These are phyloP conservation scores for Asterella californica DNA, from an alignment of 225 moss, liverwort and hornwort species.

Conservation along the genomic window DNA sequence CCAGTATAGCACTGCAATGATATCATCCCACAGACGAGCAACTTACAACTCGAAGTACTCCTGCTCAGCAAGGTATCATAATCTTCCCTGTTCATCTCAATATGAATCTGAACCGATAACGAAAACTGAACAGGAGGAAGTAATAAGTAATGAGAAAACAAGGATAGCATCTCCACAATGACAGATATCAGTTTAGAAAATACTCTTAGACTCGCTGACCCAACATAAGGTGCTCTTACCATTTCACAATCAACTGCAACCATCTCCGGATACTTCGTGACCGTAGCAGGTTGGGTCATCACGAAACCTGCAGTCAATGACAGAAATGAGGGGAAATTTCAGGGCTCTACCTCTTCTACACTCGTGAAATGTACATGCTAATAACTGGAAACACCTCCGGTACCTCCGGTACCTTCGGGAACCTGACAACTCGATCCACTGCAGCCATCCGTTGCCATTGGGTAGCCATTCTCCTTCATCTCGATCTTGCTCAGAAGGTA, in stretches of 20 bases:
- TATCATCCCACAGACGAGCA: not conserved
- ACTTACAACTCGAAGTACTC: not conserved
- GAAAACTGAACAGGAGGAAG: not conserved
- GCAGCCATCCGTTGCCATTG: conserved; percentile 37
- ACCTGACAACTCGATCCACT: conserved; percentile 30
- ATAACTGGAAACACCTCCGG: not conserved
- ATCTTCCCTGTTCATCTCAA: not conserved
- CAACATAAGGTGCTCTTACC: conserved; percentile 31
- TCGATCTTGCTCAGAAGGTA: conserved; percentile 62
- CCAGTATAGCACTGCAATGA: conserved; percentile 56
- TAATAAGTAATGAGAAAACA: not conserved
- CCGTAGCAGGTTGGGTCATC: conserved; percentile 43
- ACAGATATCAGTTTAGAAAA: not conserved
- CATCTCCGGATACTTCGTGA: conserved; percentile 50
- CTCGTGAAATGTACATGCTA: not conserved
- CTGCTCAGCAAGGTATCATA: not conserved
- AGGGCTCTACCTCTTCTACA: not conserved
- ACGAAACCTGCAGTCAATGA: conserved; percentile 47
- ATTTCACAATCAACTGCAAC: conserved; percentile 97
- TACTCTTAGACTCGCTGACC: not conserved
- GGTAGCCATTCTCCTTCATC: conserved; percentile 80
- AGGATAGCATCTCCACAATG: not conserved
- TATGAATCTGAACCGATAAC: not conserved
- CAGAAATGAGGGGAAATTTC: not conserved
- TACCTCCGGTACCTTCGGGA: conserved; percentile 41